Percentiles rank a stretch among this genome's conserved stretches.
These are phyloP conservation scores for Elongisporangium senticosum DNA, from an alignment of 352 stramenopile genomes.

Conservation along the genomic window DNA sequence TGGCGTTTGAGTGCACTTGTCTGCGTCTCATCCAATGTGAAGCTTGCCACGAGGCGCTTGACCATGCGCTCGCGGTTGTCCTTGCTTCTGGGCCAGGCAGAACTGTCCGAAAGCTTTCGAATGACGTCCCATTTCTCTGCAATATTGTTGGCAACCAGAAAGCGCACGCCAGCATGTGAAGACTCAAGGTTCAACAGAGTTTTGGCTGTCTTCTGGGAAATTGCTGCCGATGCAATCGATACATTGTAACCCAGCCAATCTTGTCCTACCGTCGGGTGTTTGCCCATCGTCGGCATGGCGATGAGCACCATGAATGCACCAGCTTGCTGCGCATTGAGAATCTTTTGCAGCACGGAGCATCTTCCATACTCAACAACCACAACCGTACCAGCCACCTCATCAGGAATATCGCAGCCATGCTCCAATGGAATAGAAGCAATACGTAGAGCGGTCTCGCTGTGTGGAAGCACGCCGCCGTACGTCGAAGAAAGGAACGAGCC, in stretches of 20 bases:
- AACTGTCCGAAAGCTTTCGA: slow-evolving; percentile 18
- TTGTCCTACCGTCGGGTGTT: slow-evolving; percentile 29
- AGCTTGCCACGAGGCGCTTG: slow-evolving; percentile 11
- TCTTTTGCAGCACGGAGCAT: slow-evolving; percentile 30
- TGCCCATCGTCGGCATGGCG: slow-evolving; percentile 18
- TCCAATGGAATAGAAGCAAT: neutral
- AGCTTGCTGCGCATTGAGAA: slow-evolving; percentile 37
- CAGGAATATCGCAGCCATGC: slow-evolving; percentile 3
- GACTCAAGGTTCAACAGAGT: slow-evolving; percentile 15
- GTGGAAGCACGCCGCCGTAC: slow-evolving; percentile 40
- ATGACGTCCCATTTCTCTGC: slow-evolving; percentile 50
- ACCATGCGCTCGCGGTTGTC: slow-evolving; percentile 31
- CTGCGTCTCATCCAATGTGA: slow-evolving; percentile 19
- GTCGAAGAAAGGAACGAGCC: slow-evolving; percentile 46
- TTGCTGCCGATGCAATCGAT: slow-evolving; percentile 36
- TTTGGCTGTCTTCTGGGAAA: slow-evolving; percentile 27
- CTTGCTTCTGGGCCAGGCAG: slow-evolving; percentile 41
- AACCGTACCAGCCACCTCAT: slow-evolving; percentile 21
- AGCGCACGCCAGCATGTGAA: slow-evolving; percentile 12
- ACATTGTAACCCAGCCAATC: slow-evolving; percentile 68
- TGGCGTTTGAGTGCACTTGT: slow-evolving; percentile 27
- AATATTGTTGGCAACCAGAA: slow-evolving; percentile 34
- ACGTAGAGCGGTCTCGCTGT: neutral
- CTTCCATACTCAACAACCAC: slow-evolving; percentile 19
- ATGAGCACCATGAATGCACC: slow-evolving; percentile 35